A percentile compares a stretch with the other conserved stretches of the same genome.
These are phyloP conservation scores for Castanopsis chinensis DNA, from an alignment of 306 rosid species.

Conservation along the genomic window DNA sequence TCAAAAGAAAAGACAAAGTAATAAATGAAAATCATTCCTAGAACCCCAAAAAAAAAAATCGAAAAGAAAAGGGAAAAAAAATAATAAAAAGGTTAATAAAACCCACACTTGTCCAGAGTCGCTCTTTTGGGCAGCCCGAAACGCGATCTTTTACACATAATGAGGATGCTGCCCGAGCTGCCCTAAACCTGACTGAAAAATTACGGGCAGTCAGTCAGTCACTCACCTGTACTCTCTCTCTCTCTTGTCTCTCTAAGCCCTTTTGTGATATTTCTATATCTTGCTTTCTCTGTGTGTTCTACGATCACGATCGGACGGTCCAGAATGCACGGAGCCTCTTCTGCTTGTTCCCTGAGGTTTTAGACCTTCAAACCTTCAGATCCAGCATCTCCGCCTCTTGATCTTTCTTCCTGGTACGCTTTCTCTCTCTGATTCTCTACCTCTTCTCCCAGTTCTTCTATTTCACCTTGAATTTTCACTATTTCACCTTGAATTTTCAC, in stretches of 20 bases:
- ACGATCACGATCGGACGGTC: conserved; percentile 74
- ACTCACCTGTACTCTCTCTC: conserved; percentile 40
- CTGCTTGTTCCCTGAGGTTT: conserved; percentile 43
- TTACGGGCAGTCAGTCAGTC: conserved; percentile 57
- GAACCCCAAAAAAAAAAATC: not conserved
- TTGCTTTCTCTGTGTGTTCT: conserved; percentile 36
- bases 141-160: not conserved
- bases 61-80: too few relatives aligned
- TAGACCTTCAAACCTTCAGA: conserved; percentile 48
- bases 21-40: conserved; percentile 22
- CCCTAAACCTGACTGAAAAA: conserved; percentile 60
- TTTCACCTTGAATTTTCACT: too few relatives aligned
- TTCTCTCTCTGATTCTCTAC: conserved; percentile 8
- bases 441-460: not conserved
- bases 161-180: conserved; percentile 49
- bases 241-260: conserved; percentile 22
- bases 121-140: conserved; percentile 56
- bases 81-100: conserved; percentile 6
- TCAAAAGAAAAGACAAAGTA: conserved; percentile 31
- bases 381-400: conserved; percentile 35
- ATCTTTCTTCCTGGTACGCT: conserved; percentile 61
- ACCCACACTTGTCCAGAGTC: conserved; percentile 55
- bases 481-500: too few relatives aligned
- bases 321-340: conserved; percentile 46
- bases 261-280: conserved; percentile 57